Evolutionary conservation across 2,329 filamentous ascomycete species (phyloP), one percentile per base, ranked within the genome.

Genomic region (Ophiostoma piceae): DNA sequence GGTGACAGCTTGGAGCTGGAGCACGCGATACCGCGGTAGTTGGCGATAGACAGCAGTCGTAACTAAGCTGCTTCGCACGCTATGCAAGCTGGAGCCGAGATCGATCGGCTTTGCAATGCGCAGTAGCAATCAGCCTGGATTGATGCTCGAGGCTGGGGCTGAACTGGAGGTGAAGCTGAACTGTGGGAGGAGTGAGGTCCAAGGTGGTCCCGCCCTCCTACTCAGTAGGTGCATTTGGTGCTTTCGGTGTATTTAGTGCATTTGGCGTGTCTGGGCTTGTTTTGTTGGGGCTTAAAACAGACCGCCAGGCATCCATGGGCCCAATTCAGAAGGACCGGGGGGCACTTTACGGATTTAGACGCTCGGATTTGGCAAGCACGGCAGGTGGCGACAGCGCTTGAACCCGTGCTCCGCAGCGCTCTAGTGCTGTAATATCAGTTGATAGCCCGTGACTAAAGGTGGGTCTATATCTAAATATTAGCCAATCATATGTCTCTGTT

Each of bases 111-210:
- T 35, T 3, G 29, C 6, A 19, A 60, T 60, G 54, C 26, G 39
- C 2, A 41, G 2, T 26, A 62, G 29, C 12, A 32, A 32, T 7
- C 12, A 19, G 29, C 54, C 16, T 22, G 35, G 8, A 14, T 11
- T 62, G 29, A 62, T 19, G 26, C n/a, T 32, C 26, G 16, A 62
- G 57, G 29, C 57, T 64, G 57, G 16, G 29, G 57, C 29, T 32
- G 57, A 35, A 14, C 22, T 60, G 12, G 26, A 64, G 60, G 32
- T 64, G 60, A 64, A 39, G 60, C 60, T 64, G 29, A 60, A 35
- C 4, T 37, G 29, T 12, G 57, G 29, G 5, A 29, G 16, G 57
- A 41, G 16, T 35, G 57, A 64, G 26, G 29, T 32, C 12, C 12
- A 35, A 35, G 14, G 29, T 32, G 26, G 26, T 19, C 57, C 29